Base-by-base conservation (phyloP, 306 rosid genomes). In the Datisca glomerata region DNA sequence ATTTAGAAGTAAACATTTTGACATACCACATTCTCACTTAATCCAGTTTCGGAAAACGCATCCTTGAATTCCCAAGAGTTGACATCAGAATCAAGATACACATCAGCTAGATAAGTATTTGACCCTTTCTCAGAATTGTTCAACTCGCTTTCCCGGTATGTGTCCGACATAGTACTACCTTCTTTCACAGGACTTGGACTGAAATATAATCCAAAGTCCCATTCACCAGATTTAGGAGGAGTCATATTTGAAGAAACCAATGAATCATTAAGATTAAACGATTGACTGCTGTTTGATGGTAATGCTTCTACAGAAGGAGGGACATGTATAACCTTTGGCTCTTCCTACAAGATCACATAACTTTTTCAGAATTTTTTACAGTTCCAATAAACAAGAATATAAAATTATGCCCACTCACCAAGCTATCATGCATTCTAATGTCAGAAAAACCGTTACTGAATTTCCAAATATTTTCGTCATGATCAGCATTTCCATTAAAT, bases 361-460 rank as follows among this genome's bases (percentile, higher is more conserved):
- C 29, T 28, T 66, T 13, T 28, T 46, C 4, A 2, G 44, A 37
- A 19, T 25, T 39, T 24, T 48, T 8, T 18, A 56, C 44, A 17
- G 24, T 13, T 28, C 5, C 12, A 23, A 9, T 3, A 6, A 27
- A 20, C 21, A 14, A 15, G 31, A 37, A 8, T 15, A 29, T 37
- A 33, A 3, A 24, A 18, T 18, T 20, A 37, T 43, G 41, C 20
- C 5, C 42, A 41, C 55, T 55, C 58, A 9, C 64, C 48, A 58
- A 62, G 47, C 48, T 63, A 49, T 43, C 43, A 41, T 65, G 47
- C 50, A 74, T 23, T 53, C 61, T 68, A 28, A 63, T 61, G 57
- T 63, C 72, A 16, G 74, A 49, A 56, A 47, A 45, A 41, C 46
- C 70, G 73, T 34, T 72, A 62, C 47, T 52, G 47, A 68, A 66